Evolutionary conservation across 257 asterid species (phyloP), one percentile per base, ranked within the genome.

Genomic region (Rubia yunnanensis): DNA sequence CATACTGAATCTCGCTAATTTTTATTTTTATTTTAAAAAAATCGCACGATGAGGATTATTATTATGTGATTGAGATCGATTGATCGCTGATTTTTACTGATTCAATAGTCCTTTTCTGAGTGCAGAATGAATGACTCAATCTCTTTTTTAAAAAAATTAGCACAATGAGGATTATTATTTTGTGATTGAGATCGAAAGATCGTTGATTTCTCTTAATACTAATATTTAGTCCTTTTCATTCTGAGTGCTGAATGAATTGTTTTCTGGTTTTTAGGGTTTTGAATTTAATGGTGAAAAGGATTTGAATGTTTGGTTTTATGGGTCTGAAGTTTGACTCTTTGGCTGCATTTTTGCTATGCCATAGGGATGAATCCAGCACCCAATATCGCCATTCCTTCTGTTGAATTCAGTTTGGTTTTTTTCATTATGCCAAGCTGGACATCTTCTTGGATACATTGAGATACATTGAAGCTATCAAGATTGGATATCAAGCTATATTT

Each of bases 321-420:
- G 95, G 91, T 60, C 88, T 86, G 86, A 41, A 84, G 91, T 84
- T 84, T 84, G 84, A 24, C 83, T 78, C 89, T 78, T 60, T 20
- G 92, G 95, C 87, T 9, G 36, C 49, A 30, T 13, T 41, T n/a
- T 41, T 13, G 49, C 49, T 41, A 71, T 79, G 89, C 89, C 91
- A 76, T 61, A 22, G 92, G 79, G 88, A 83, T 83, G 88, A 70
- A 75, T 65, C 66, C 70, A 70, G 79, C 48, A 70, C 76, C 79
- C 76, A 23, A 75, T n/a, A 75, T 32, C 14, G 28, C 8, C 65
- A 8, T 20, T 70, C 75, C 72, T 75, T 60, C 59, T 1, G 62
- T 70, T 75, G 79, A 65, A 65, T 60, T 52, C 65, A 55, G 74
- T 10, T 64, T 30, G 65, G 65, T 49, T 15, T 10, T 22, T 53